These are phyloP conservation scores for Chrysoporthe deuterocubensis DNA, from an alignment of 2,329 filamentous ascomycete genomes.

Conservation along the genomic window DNA sequence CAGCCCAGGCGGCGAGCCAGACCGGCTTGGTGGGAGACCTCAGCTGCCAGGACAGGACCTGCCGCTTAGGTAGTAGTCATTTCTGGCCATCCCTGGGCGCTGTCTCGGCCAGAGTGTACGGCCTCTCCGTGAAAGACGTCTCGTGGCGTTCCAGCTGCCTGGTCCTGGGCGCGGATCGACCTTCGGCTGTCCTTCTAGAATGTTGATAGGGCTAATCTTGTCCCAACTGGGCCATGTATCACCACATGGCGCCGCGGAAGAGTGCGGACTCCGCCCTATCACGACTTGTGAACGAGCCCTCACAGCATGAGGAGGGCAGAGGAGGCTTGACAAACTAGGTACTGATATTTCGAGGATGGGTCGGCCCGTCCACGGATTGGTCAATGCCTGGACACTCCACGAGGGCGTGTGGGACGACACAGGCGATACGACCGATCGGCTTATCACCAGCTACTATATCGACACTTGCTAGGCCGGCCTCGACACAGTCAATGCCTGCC, in stretches of 20 bases:
- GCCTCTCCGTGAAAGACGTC: neutral
- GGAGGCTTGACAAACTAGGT: neutral
- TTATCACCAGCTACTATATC: slow-evolving; percentile 1
- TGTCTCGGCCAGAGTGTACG: neutral
- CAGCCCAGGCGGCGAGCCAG: too few species aligned
- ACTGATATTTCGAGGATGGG: neutral
- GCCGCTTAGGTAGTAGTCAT: neutral
- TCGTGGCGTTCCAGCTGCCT: neutral
- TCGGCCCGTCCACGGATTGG: neutral
- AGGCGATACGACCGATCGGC: slow-evolving; percentile 2
- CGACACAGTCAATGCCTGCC: slow-evolving; percentile 3
- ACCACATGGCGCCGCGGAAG: neutral
- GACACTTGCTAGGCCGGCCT: neutral
- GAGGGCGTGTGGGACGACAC: neutral
- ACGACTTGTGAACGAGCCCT: neutral
- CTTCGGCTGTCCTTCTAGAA: slow-evolving; percentile 1
- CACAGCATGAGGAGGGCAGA: neutral
- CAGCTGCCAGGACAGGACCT: neutral
- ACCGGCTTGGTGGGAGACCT: too few species aligned
- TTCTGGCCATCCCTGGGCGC: neutral
- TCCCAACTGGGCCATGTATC: neutral
- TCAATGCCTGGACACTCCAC: neutral
- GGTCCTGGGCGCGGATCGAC: neutral
- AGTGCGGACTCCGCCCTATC: neutral
- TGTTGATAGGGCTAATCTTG: neutral